Base-by-base conservation (phyloP, 352 stramenopile genomes). In the Pythium apleroticum region DNA sequence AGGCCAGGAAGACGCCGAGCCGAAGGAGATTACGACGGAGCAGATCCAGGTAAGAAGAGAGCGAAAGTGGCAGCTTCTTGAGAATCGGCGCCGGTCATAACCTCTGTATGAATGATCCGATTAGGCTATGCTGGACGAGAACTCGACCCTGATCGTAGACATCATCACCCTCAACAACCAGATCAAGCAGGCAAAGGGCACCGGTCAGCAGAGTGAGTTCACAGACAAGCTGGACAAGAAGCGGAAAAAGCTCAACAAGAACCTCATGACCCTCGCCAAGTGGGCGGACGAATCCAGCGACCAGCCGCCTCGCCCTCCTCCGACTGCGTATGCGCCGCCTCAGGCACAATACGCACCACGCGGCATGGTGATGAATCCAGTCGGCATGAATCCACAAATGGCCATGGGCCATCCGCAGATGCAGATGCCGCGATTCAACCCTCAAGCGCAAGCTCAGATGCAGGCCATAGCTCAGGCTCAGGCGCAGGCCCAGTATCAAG, bases 141-240 rank as follows among this genome's bases (percentile, higher is more conserved):
- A 95, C 72, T 93, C 86, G 54, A 75, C 71, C 35, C 74, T 95
- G 35, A 95, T 95, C 57, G 86, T 95, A 10, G 86, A 93, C 65
- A 92, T 95, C 74, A 95, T 95, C 66, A 82, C 81, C 52, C 80
- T 95, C 14, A 95, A 95, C 66, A 95, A 88, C 63, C 75, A 91
- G 64, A 91, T 95, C 59, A 95, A 95, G 61, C 83, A 91, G 52
- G 84, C 83, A 19, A 93, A 93, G 45, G 86, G 86, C 14, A 92
- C 81, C 28, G 65, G 74, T 17, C 80, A 91, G 53, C 75, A 93
- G 49, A 78, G 80, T 46, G 84, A 93, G 39, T 84, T 93, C 67
- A 90, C 81, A 45, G 84, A 95, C 55, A 92, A 93, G 65, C 72
- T 95, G 35, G 84, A 95, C 69, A 93, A 93, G 77, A 95, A 95